Evolutionary conservation across 73 alveolate genomes (phyloP).

Genomic region (Stentor roeselii): DNA sequence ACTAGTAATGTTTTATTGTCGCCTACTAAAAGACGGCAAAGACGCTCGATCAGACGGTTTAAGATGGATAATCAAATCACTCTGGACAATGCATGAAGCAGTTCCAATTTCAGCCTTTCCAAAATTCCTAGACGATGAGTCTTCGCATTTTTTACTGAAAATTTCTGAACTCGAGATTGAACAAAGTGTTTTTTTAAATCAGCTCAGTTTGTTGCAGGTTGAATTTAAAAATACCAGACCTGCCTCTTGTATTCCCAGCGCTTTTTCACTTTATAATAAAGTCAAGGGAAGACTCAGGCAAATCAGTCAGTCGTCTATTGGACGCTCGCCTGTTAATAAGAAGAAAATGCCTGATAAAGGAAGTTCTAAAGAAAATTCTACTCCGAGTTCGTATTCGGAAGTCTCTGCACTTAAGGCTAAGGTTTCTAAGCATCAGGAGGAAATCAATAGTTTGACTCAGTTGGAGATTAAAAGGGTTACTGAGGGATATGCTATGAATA

Average conservation of each 20-base stretch:
- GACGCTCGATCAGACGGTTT: background rate
- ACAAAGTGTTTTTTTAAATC: background rate
- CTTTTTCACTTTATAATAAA: background rate
- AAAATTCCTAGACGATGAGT: background rate
- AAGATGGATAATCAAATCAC: background rate
- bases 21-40: background rate
- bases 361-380: background rate
- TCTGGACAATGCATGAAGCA: background rate
- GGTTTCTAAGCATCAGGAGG: background rate
- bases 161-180: background rate
- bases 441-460: background rate
- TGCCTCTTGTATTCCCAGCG: background rate
- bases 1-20: background rate
- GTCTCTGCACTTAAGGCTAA: background rate
- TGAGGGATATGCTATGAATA: background rate
- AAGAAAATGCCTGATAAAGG: background rate
- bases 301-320: background rate
- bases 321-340: background rate
- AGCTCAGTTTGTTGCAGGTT: no score
- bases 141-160: background rate
- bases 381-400: background rate
- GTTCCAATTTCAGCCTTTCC: conserved; percentile 6
- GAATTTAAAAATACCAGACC: background rate
- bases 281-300: background rate
- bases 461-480: background rate